Evolutionary conservation across 2,329 filamentous ascomycete species (phyloP), one percentile per base, ranked within the genome.

Genomic region (Rhynchosporium secalis): DNA sequence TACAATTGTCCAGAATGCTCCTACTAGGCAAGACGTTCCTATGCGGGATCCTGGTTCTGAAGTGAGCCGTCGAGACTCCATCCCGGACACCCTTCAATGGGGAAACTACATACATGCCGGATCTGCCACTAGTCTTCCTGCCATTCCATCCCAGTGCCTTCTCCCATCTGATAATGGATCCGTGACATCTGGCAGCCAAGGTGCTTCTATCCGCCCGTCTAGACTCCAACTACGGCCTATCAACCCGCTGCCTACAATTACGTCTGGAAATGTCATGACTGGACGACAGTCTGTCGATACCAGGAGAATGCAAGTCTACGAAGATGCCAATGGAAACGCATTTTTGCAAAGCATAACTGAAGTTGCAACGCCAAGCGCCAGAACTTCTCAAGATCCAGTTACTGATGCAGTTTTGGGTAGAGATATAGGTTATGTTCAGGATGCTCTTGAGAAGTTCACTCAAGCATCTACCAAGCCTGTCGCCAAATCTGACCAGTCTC

Each of bases 101-200:
- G 67, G 68, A 43, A 65, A 65, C 31, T 66, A 65, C 56, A 63
- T 70, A 8, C 62, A 70, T 62, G 66, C 71, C 55, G 70, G 67
- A 49, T 65, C 68, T 3, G 58, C 29, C 20, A 66, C 51, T 59
- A 68, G 70, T 13, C 51, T 75, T 4, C 74, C 74, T 41, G 69
- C 73, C 31, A 75, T 75, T 52, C 74, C 74, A 13, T 74, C 73
- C 6, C 72, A 75, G 56, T 75, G 73, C 66, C 62, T 74, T n/a
- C 65, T 75, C 8, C 71, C 72, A 10, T 74, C 72, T 13, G 70
- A 74, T n/a, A 69, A 64, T 66, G 71, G 67, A 49, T 73, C 72
- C 29, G 62, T 65, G 56, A 65, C 65, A 36, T 69, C 68, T 20
- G 65, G 65, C 12, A 72, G 70, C 47, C 67, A 71, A 59, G 62